These are phyloP conservation scores for Lactifluus hygrophoroides DNA, from an alignment of 768 basidiomycete genomes.

Conservation along the genomic window DNA sequence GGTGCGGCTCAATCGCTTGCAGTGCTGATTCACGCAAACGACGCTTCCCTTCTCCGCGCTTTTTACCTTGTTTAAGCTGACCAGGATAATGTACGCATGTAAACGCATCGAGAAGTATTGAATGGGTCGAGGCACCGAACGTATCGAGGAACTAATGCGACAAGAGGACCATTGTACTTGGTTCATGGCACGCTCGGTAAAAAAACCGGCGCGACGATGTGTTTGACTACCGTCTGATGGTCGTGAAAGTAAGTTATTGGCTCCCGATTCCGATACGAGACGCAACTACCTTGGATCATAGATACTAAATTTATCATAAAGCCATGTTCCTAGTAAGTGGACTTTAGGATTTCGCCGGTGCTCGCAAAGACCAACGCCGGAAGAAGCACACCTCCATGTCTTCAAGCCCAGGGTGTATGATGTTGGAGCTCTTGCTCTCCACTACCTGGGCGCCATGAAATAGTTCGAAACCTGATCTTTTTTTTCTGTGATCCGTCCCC, in stretches of 20 bases:
- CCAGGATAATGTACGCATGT: background rate
- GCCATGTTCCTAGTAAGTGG: background rate
- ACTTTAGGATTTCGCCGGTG: background rate
- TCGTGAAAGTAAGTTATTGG: background rate
- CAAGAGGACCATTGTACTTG: background rate
- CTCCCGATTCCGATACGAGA: background rate
- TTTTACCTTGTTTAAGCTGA: slow-evolving; percentile 1
- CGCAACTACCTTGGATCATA: background rate
- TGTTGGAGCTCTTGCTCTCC: background rate
- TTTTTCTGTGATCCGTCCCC: background rate
- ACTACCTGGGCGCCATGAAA: background rate
- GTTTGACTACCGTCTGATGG: background rate
- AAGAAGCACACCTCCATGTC: background rate
- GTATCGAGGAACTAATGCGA: background rate
- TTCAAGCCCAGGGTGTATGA: background rate
- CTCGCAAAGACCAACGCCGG: background rate
- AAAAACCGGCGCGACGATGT: background rate
- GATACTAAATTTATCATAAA: background rate
- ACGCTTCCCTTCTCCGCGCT: background rate
- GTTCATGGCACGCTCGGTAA: background rate
- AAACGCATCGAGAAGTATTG: background rate
- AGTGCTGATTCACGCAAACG: background rate
- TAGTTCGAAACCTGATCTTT: background rate
- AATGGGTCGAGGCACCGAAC: background rate
- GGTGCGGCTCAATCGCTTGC: background rate